Base-by-base conservation (phyloP, 768 basidiomycete genomes). In the Royoungia palumana region DNA sequence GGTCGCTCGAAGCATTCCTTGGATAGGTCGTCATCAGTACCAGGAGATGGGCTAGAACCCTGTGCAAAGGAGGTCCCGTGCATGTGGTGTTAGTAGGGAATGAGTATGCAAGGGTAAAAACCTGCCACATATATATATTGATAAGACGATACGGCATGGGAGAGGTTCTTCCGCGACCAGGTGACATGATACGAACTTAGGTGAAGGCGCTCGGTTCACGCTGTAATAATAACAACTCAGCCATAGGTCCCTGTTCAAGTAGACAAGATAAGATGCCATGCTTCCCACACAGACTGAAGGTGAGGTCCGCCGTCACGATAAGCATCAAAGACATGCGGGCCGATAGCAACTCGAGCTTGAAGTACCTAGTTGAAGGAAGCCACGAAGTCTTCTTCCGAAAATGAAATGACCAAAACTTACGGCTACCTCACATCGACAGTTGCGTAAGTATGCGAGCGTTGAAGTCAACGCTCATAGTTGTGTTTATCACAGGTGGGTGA, bases 1-100 rank as follows among this genome's bases (percentile, higher is more conserved):
- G 75, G 80, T 32, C 74, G 73, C 53, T 73, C 65, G 56, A 68
- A 72, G 44, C 68, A 49, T 59, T 60, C 47, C 56, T 63, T 24
- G 14, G 35, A 36, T 5, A 35, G 44, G n/a, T 45, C 25, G 38
- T 34, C 8, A 13, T 50, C 49, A 17, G 22, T 17, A 14, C 22
- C 34, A 4, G 30, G 35, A 2, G 40, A 24, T 7, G 8, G 8
- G 16, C 34, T 42, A 25, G 35, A 35, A 36, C 57, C 46, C 51
- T 53, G 34, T 19, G 34, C 30, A 19, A 46, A 32, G 30, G 32
- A 24, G 19, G 20, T 35, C 35, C 19, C 12, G n/a, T 37, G 30
- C 49, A 50, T 50, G 20, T 21, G 28, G 37, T 19, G 9, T 25
- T 25, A 16, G 45, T 14, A 14, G 30, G 41, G 30, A 1, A 36